Percentiles rank a stretch among this genome's conserved stretches.
phyloP scores from a whole-genome alignment of 371 early-diverging fungal species.

The Furculomyces boomerangus region DNA sequence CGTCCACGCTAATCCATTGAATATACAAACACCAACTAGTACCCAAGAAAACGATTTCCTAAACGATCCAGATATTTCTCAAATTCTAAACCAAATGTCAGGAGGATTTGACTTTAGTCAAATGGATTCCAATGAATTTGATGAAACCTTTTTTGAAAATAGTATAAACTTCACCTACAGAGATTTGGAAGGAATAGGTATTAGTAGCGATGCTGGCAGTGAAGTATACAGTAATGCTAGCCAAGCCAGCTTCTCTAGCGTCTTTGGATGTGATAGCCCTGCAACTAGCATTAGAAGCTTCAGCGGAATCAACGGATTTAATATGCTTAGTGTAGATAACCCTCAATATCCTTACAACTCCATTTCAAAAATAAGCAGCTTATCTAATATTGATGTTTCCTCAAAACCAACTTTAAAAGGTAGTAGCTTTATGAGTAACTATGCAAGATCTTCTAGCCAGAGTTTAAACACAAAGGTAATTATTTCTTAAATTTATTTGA shows the following conservation, averaged over 20 bases:
- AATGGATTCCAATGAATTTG: background rate
- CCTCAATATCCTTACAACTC: background rate
- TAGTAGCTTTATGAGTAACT: background rate
- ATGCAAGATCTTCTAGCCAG: background rate
- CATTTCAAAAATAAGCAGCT: background rate
- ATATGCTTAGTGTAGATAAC: background rate
- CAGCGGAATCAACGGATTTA: background rate
- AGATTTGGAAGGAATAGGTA: background rate
- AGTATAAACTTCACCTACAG: background rate
- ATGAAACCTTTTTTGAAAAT: background rate
- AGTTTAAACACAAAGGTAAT: background rate
- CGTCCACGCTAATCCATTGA: background rate
- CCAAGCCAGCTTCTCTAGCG: background rate
- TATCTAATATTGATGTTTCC: background rate
- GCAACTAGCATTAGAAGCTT: background rate
- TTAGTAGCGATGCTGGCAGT: background rate
- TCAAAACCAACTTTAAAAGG: background rate
- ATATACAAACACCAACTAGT: background rate
- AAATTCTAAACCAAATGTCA: background rate
- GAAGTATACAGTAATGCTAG: background rate
- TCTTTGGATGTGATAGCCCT: background rate
- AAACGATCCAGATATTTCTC: no score
- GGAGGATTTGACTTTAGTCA: background rate
- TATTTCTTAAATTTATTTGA: background rate
- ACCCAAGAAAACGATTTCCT: no score